Base-by-base conservation (phyloP, 1,139 yeast species). In the Maudiozyma humilis region DNA sequence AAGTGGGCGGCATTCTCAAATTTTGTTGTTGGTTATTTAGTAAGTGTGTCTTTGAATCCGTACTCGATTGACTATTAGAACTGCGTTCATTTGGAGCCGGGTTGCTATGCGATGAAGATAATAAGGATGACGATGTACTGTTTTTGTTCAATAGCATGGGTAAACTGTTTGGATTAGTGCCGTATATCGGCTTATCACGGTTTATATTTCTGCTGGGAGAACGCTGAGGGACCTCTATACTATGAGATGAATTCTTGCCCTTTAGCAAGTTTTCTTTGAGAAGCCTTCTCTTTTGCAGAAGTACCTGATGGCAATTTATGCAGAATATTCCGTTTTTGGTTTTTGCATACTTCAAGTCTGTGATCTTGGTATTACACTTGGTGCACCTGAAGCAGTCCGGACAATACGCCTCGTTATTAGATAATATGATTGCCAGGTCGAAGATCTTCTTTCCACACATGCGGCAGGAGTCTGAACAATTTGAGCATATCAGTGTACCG, bases 241-340 rank as follows among this genome's bases (percentile, higher is more conserved):
- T 31, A n/a, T 38, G 30, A 10, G 29, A 2, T 19, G 14, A 6
- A 18, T 20, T 31, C 19, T 30, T 13, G 14, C 31, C 29, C 16
- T n/a, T 34, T 35, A 23, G 7, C 18, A 30, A 15, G 53, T 57
- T 57, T 50, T 62, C 88, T 44, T 54, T 55, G 35, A 50, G 49
- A 27, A 46, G 43, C 44, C 53, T 54, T 25, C 58, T 48, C 43
- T 54, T 57, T 15, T 51, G 52, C 65, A 89, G 68, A 48, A 89
- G 68, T 55, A 80, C 77, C 58, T 87, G 91, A 65, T 91, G 96
- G 62, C 98, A 91, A 36, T 75, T 73, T 87, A 89, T 87, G 67
- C 98, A 91, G 60, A 88, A 89, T 33, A 91, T 69, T 0, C 97
- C 98, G 59, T 85, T 89, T 36, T 91, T 82, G 1, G 97, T 91